Base-by-base conservation (phyloP, 129 eudicot species). In the Helianthus tuberosus region DNA sequence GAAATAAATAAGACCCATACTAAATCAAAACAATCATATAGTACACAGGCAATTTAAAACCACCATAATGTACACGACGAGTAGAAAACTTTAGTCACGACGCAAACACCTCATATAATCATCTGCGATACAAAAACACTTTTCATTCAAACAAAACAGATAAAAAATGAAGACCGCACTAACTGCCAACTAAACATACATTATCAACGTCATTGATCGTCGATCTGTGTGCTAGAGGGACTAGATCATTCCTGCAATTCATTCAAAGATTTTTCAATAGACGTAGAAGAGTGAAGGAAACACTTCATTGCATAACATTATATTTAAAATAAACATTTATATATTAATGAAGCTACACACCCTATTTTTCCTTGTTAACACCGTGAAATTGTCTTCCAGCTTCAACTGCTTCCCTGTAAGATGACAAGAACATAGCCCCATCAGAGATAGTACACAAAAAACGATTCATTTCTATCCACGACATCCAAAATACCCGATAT, bases 381-480 rank as follows among this genome's bases (percentile, higher is more conserved):
- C 71, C 79, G 44, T 92, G 94, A 79, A 79, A 87, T 57, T 85
- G 72, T 78, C 89, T 85, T 60, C 98, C 98, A 43, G 98, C 96
- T 3, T 89, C 98, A 72, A 92, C 88, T 23, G 98, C 89, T 81
- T 92, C 97, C 81, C 96, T 91, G 91, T 68, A 75, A 58, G 15
- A 59, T 49, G 17, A 47, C 47, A 63, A 58, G 25, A 54, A 52
- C 59, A 53, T 15, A 49, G 16, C 35, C 54, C 6, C 41, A n/a
- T 63, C 41, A 25, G 73, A 62, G 55, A 62, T 0, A 32, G 49
- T 14, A 67, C 12, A 67, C 17, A 58, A 15, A 39, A 41, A 10
- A 41, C 6, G 23, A 17, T 48, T 2, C 62, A 35, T 36, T 77
- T 50, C 13, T 13, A 27, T 27, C 32, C 32, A 27, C 32, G 3